Evolutionary conservation across 225 moss, liverwort and hornwort genomes (phyloP), one percentile per base, ranked within the genome.

Genomic region (Bryoerythrophyllum caledonicum): DNA sequence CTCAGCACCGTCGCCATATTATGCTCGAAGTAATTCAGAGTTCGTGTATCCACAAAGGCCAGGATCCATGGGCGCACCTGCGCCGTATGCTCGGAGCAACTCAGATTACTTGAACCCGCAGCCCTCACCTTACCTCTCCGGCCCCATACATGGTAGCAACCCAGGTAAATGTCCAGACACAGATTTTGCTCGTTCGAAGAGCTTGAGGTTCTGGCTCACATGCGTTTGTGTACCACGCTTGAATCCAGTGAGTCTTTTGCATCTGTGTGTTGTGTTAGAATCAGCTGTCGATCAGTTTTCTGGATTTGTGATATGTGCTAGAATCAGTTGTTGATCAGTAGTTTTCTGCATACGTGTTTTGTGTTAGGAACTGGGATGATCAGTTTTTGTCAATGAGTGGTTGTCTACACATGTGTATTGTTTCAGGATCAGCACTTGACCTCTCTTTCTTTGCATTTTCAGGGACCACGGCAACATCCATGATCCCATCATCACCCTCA

Each of bases 1-100:
- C 60, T 80, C 74, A 26, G 76, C 49, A 26, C 73, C 73, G 38
- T 10, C 73, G 14, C 72, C 79, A 21, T 70, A 74, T n/a, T 71
- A 74, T 52, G 35, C 26, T 66, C 82, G 79, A 20, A 69, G 51
- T 21, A 53, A 63, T 30, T 69, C 73, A 68, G 68, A 21, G 17
- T 59, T 32, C 46, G 1, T 30, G 49, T 60, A 61, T 30, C 78
- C 71, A 3, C 71, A 54, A 52, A 20, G 6, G 2, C 71, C 63
- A 65, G 84, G 77, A 66, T 25, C 54, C 65, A 23, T 13, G 30
- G 64, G 48, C 12, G 70, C n/a, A 44, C 53, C 75, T 67, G 67
- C 56, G 11, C 55, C 44, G 57, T 84, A 65, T 44, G 46, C 28
- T 65, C 72, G 65, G 17, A 71, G 53, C 20, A 53, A 32, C 51